Base-by-base conservation (phyloP, 1,284 basidiomycete genomes). In the Puccinia hordei region DNA sequence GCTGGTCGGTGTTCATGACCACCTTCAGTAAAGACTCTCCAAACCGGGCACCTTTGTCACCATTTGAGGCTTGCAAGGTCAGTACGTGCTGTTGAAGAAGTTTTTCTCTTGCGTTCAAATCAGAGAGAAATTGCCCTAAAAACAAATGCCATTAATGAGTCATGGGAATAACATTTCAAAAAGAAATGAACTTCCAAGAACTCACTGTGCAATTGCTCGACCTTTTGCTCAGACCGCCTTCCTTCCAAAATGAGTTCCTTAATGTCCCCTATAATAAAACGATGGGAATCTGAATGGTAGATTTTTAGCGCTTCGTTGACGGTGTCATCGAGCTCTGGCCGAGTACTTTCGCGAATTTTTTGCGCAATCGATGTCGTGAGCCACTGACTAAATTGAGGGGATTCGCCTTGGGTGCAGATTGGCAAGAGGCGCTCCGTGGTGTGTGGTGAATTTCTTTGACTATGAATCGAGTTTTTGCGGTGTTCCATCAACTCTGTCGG, bases 61-160 rank as follows among this genome's bases (percentile, higher is more conserved):
- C 76, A 57, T 79, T 79, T 24, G 71, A 71, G 24, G 76, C 76
- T 3, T 51, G 49, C 15, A 68, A 57, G 35, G 76, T 71, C 35
- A 49, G 61, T 2, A 71, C 35, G 22, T 71, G 51, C 41, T 38
- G 49, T 17, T 79, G 46, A 41, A 79, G 38, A 57, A 71, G 53
- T 41, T 69, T 79, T 79, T 71, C 76, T 41, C 76, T 66, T 5
- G n/a, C 69, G 17, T 35, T 22, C 9, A 61, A n/a, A 57, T 79
- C 66, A 44, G 17, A n/a, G 8, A 79, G 24, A 24, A 57, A 71
- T 53, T 30, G 27, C 35, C 35, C 76, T 79, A n/a, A 30, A 53
- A 38, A n/a, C 66, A 19, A 69, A 44, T 13, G 46, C n/a, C n/a
- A 24, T n/a, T 27, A 1, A 33, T 35, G 12, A 57, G 53, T 41